These are phyloP conservation scores for Ilex aquifolium DNA, from an alignment of 257 asterid species.

Conservation along the genomic window DNA sequence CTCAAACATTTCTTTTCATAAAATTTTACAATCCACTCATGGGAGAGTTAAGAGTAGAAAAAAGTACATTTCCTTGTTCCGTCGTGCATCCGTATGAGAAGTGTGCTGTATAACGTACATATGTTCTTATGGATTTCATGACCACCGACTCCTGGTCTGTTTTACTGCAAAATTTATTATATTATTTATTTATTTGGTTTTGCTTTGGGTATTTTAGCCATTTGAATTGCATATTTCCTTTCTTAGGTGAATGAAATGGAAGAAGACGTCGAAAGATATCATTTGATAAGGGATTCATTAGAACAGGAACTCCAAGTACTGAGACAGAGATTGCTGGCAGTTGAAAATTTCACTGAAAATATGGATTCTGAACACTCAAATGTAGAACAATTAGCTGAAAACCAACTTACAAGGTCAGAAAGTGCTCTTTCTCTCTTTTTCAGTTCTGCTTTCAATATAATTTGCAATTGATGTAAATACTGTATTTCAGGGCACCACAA, in stretches of 20 bases:
- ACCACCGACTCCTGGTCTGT: too few relatives aligned
- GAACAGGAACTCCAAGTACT: slow-evolving; percentile 68
- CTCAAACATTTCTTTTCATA: background rate
- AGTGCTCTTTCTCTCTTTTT: too few relatives aligned
- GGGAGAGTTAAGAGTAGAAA: too few relatives aligned
- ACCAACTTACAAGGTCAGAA: slow-evolving; percentile 47
- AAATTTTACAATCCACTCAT: too few relatives aligned
- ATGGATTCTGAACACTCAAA: slow-evolving; percentile 39
- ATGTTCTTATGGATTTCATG: too few relatives aligned
- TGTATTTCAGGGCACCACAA: slow-evolving; percentile 33
- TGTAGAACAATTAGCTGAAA: slow-evolving; percentile 26
- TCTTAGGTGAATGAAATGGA: slow-evolving; percentile 80
- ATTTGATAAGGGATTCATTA: slow-evolving; percentile 44
- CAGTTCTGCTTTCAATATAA: slow-evolving; percentile 4
- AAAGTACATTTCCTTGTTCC: too few relatives aligned
- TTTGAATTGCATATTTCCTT: background rate
- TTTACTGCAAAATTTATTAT: too few relatives aligned
- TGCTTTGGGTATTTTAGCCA: too few relatives aligned
- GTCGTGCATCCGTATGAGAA: too few relatives aligned
- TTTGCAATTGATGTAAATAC: slow-evolving; percentile 6
- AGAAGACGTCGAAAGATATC: slow-evolving; percentile 59
- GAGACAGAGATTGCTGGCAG: slow-evolving; percentile 52
- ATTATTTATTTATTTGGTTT: too few relatives aligned
- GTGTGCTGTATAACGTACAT: too few relatives aligned
- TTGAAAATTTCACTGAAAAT: slow-evolving; percentile 61